Evolutionary conservation across 768 basidiomycete genomes (phyloP), one percentile per base, ranked within the genome.

Genomic region (Phlegmacium glaucopus): DNA sequence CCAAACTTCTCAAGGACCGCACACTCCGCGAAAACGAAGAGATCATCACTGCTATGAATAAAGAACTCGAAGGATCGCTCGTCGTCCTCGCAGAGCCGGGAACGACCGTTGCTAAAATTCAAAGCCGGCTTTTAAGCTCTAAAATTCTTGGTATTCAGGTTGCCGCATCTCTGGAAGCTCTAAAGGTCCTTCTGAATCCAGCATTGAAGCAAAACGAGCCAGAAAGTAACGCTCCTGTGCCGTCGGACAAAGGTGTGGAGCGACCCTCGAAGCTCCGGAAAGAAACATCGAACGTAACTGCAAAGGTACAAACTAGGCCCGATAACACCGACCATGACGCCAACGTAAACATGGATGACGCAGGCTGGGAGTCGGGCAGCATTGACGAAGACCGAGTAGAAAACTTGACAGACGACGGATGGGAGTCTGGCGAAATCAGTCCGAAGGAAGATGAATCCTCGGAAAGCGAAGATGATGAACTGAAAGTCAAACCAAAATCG

Each of bases 1-100:
- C 79, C 4, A 93, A 87, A 67, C 61, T 94, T 29, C 77, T 77
- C 40, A 94, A 94, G 63, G 85, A 90, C 61, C 78, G 73, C 45
- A 49, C 68, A 2, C 67, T 94, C 11, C 75, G 72, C 18, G 65
- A 66, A 11, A 74, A 83, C 53, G 63, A 71, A n/a, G 60, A 69
- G 18, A 55, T 86, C 32, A 70, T 70, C 44, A 56, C 63, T 3
- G 76, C 75, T 9, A 55, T 87, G 15, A 59, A 61, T 2, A 60
- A 67, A 28, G 77, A 83, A 60, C 63, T 85, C 4, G 49, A 68
- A 8, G 55, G 56, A 1, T 65, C 63, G 45, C 42, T 69, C 8
- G 49, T 74, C 34, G 44, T 63, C 12, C 61, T 68, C 9, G 70
- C 64, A 18, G 54, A 58, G 3, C 56, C 74, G 13, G 76, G 77